These are phyloP conservation scores for Porpolomopsis calyptriformis DNA, from an alignment of 768 basidiomycete genomes.

Conservation along the genomic window DNA sequence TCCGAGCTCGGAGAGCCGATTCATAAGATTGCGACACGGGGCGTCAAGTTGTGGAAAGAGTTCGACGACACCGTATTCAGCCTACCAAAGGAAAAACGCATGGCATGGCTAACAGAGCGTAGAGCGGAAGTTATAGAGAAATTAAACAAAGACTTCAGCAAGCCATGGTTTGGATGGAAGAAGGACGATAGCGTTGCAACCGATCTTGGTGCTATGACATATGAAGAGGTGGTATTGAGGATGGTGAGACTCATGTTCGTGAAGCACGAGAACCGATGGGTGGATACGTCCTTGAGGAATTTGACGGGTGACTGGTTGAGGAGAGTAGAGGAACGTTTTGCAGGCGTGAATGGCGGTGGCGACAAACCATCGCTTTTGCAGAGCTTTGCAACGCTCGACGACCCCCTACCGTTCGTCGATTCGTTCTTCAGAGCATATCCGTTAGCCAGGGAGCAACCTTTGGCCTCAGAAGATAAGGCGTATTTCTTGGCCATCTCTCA, in stretches of 20 bases:
- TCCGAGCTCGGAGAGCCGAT: constrained; percentile 98
- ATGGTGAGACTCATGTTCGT: constrained; percentile 95
- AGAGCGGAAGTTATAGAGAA: constrained; percentile 84
- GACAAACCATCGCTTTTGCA: constrained; percentile 75
- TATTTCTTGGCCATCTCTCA: constrained; percentile 96
- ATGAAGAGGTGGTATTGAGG: constrained; percentile 87
- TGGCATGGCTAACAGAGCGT: constrained; percentile 75
- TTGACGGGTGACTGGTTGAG: constrained; percentile 95
- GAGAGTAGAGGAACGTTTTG: constrained; percentile 90
- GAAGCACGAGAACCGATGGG: constrained; percentile 83
- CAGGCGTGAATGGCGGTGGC: constrained; percentile 69
- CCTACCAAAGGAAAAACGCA: constrained; percentile 91
- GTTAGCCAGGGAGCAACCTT: constrained; percentile 70
- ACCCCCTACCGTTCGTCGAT: constrained; percentile 67
- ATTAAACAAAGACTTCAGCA: constrained; percentile 90
- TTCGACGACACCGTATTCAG: constrained; percentile 96
- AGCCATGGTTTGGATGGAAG: constrained; percentile 97
- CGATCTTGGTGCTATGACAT: constrained; percentile 94
- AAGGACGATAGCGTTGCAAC: constrained; percentile 77
- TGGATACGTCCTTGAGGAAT: constrained; percentile 85
- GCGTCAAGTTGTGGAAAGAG: constrained; percentile 97
- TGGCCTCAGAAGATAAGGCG: constrained; percentile 87
- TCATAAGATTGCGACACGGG: constrained; percentile 97
- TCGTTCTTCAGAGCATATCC: constrained; percentile 82
- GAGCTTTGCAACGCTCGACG: constrained; percentile 76